Conservation (phyloP, 2,329 filamentous ascomycete species). For the Beauveria sp. region DNA sequence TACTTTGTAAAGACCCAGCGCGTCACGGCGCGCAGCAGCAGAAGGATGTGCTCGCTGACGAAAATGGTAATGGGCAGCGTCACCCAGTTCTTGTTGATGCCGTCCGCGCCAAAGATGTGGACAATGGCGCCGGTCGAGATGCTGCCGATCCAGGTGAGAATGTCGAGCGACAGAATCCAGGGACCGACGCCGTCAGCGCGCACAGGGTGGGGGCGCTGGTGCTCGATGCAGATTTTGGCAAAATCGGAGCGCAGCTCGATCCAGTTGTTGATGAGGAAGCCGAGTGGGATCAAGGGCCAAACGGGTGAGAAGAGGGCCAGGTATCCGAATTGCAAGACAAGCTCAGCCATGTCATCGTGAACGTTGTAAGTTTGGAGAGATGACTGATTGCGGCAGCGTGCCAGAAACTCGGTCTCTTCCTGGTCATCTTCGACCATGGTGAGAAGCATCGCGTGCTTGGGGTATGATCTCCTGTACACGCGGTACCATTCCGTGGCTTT, state of each 20-base stretch:
- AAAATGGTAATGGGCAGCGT: conserved; percentile 63
- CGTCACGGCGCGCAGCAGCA: conserved; percentile 45
- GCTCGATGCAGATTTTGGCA: conserved; percentile 67
- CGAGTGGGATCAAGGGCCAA: conserved; percentile 66
- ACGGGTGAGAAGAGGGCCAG: conserved; percentile 65
- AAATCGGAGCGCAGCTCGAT: conserved; percentile 70
- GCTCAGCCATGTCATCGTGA: conserved; percentile 64
- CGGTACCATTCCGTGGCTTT: conserved; percentile 40
- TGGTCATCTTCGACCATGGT: conserved; percentile 47
- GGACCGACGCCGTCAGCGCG: conserved; percentile 68
- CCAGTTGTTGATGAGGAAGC: conserved; percentile 71
- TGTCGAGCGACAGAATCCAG: conserved; percentile 60
- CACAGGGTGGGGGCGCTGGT: conserved; percentile 60
- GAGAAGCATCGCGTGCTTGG: conserved; percentile 37
- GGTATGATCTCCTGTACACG: conserved; percentile 26
- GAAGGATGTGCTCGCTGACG: conserved; percentile 64
- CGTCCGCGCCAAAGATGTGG: conserved; percentile 59
- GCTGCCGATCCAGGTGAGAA: conserved; percentile 65
- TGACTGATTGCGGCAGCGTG: conserved; percentile 57
- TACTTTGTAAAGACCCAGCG: conserved; percentile 28
- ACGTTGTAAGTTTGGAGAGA: conserved; percentile 64
- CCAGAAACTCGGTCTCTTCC: conserved; percentile 57
- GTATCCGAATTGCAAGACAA: conserved; percentile 68
- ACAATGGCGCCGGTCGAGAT: conserved; percentile 65
- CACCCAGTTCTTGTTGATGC: conserved; percentile 49